Percentiles rank a stretch among this genome's conserved stretches.
These are phyloP conservation scores for Podospora didyma DNA, from an alignment of 495 filamentous ascomycete species.

Conservation along the genomic window DNA sequence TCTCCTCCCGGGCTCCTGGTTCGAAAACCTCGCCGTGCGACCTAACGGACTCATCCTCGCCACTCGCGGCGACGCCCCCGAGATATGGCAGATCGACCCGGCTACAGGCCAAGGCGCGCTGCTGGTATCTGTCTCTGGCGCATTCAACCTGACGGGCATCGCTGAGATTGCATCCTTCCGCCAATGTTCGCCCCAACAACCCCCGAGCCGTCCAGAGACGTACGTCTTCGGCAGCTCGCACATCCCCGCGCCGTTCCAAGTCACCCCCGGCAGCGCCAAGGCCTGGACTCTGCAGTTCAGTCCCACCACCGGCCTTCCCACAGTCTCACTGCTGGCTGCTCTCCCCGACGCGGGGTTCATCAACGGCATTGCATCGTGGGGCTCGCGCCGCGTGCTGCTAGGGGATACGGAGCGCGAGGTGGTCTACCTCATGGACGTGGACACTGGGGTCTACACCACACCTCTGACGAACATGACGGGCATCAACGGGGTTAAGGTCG, in stretches of 20 bases:
- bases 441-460: slow-evolving; percentile 3
- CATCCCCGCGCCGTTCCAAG: slow-evolving; percentile 25
- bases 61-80: slow-evolving; percentile 17
- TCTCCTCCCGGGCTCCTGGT: slow-evolving; percentile 14
- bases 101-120: slow-evolving; percentile 24
- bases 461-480: slow-evolving; percentile 20
- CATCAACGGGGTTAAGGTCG: slow-evolving; percentile 36
- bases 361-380: slow-evolving; percentile 36
- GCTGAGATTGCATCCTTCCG: slow-evolving; percentile 28
- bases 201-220: slow-evolving; percentile 19
- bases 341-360: slow-evolving; percentile 36
- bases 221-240: slow-evolving; percentile 41
- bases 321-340: slow-evolving; percentile 21
- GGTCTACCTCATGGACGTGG: slow-evolving; percentile 10
- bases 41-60: slow-evolving; percentile 24
- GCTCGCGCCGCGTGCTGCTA: slow-evolving; percentile 26
- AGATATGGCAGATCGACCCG: slow-evolving; percentile 40
- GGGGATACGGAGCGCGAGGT: slow-evolving; percentile 16
- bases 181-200: not conserved
- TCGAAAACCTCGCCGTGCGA: slow-evolving; percentile 31
- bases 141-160: slow-evolving; percentile 38
- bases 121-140: slow-evolving; percentile 31
- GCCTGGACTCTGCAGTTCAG: slow-evolving; percentile 29
- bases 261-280: slow-evolving; percentile 32
- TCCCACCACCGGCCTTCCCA: not conserved